These are phyloP conservation scores for Metschnikowia picachoensis DNA, from an alignment of 805 yeast genomes.

Conservation along the genomic window DNA sequence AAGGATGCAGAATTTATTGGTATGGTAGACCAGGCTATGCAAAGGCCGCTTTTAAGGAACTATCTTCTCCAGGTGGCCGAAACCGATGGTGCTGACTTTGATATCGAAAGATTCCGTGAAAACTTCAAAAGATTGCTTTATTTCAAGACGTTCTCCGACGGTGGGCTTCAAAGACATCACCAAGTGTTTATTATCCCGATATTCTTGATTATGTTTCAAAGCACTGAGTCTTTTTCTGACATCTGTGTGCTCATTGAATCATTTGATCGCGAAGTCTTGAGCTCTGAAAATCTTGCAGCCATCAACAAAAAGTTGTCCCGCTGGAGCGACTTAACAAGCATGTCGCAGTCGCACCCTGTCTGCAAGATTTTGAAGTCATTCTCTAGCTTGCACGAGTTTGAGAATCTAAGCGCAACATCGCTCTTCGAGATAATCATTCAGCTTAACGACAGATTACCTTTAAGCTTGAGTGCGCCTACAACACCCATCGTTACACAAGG, in stretches of 20 bases:
- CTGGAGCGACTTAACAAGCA: conserved; percentile 26
- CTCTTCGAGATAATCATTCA: conserved; percentile 35
- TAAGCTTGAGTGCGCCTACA: conserved; percentile 42
- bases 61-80: conserved; percentile 17
- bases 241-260: conserved; percentile 32
- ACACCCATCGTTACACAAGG: conserved; percentile 31
- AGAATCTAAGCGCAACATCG: conserved; percentile 25
- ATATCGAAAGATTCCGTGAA: conserved; percentile 14
- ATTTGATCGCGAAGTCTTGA: conserved; percentile 31
- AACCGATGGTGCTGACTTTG: conserved; percentile 3
- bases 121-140: conserved; percentile 32
- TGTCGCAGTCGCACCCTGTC: conserved; percentile 19
- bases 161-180: conserved; percentile 37
- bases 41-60: conserved; percentile 30
- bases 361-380: conserved; percentile 23
- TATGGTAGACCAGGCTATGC: conserved; percentile 21
- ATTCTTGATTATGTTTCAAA: conserved; percentile 28
- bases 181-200: conserved; percentile 38
- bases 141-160: conserved; percentile 35
- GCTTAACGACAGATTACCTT: conserved; percentile 40
- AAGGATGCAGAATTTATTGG: conserved; percentile 34
- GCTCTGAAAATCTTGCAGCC: conserved; percentile 23
- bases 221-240: conserved; percentile 20
- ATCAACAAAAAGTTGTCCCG: conserved; percentile 25
- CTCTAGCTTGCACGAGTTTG: conserved; percentile 29